phyloP scores from a whole-genome alignment of 345 rosid species.

The Schrenkiella parvula region DNA sequence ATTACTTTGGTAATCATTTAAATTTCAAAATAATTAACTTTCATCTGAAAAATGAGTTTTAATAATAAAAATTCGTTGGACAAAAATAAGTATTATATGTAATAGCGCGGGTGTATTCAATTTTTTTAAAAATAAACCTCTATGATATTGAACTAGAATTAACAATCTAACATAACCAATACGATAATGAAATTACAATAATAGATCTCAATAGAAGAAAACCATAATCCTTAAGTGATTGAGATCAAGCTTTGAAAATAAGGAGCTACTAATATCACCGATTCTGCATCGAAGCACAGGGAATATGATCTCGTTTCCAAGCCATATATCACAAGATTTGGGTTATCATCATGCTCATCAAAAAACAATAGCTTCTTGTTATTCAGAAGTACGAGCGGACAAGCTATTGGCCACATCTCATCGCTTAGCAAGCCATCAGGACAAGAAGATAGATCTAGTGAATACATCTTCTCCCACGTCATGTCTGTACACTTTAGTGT shows the following conservation, averaged over 20 bases:
- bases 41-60: too few species aligned
- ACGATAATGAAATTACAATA: not conserved
- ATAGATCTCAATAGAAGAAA: not conserved
- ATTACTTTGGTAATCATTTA: too few species aligned
- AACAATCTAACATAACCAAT: not conserved
- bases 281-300: not conserved
- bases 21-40: too few species aligned
- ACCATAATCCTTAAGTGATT: not conserved
- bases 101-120: too few species aligned
- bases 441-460: constrained; percentile 5
- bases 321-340: not conserved
- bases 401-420: not conserved
- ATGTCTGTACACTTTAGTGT: not conserved
- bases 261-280: not conserved
- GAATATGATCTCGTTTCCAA: not conserved
- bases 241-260: not conserved
- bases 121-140: too few species aligned
- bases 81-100: too few species aligned
- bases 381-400: not conserved
- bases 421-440: not conserved
- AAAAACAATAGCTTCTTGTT: not conserved
- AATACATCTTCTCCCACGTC: constrained; percentile 1
- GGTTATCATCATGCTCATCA: not conserved
- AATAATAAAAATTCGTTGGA: too few species aligned
- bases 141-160: too few species aligned